Base-by-base conservation (phyloP, 345 rosid genomes). In the Alliaria petiolata region DNA sequence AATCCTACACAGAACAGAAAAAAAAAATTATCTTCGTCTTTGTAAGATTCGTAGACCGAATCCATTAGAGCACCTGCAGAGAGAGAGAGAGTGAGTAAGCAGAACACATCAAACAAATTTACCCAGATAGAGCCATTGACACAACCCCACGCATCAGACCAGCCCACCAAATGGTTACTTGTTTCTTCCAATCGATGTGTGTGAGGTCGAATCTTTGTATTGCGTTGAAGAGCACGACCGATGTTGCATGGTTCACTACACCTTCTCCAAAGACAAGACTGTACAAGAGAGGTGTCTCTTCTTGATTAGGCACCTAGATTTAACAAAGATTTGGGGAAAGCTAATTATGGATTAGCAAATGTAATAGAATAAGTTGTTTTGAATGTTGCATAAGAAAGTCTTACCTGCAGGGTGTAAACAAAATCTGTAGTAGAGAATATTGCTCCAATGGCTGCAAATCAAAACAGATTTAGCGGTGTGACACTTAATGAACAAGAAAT, bases 81-180 rank as follows among this genome's bases (percentile, higher is more conserved):
- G 28, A 1, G 28, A 26, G 28, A 26, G n/a, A n/a, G n/a, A n/a
- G n/a, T n/a, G n/a, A n/a, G n/a, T n/a, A n/a, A n/a, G n/a, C n/a
- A n/a, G n/a, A n/a, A n/a, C n/a, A n/a, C n/a, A n/a, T n/a, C n/a
- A n/a, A n/a, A n/a, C n/a, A n/a, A n/a, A n/a, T n/a, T n/a, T n/a
- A n/a, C n/a, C n/a, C n/a, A n/a, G n/a, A n/a, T n/a, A 95, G 99
- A 49, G 99, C 99, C 90, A 95, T 84, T 4, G 99, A 95, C 39
- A 95, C 97, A 59, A 95, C 91, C 35, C 96, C 96, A 13, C 98
- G 97, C 96, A 91, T 93, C 20, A 93, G 86, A 69, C 98, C 98
- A 28, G 98, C 97, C 98, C 98, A 91, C 98, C 98, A 93, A 74
- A 93, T 89, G 44, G 86, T 84, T 61, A 89, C 98, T 77, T 89